Evolutionary conservation across 176 grass and related monocot species (phyloP), one percentile per base, ranked within the genome.

Genomic region (Eragrostis curvula): DNA sequence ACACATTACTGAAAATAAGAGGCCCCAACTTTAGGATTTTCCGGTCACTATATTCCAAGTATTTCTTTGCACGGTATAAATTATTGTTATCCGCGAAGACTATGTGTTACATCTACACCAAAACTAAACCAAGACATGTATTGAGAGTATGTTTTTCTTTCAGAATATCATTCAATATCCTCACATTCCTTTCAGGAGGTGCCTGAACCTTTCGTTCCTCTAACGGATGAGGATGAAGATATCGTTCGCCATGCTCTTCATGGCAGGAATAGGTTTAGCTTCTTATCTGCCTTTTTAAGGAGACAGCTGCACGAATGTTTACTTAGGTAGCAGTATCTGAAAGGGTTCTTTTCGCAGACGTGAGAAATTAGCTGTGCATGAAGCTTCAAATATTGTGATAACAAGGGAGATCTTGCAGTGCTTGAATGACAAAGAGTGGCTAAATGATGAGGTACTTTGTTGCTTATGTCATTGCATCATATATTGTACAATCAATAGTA

Each of bases 401-500:
- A 95, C 92, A 41, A 95, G 86, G 84, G 87, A 92, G 84, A 79
- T 92, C 56, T 80, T 95, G 49, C 81, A 80, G 69, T 95, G 92
- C 63, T 83, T 95, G 87, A 91, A 84, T 40, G 53, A 36, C 51
- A 74, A 70, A 44, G 78, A 78, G 28, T 95, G 92, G 92, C 76
- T 95, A 73, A 95, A 95, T 74, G 92, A 95, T 85, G 92, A 95
- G 74, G 92, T 95, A 76, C 62, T 86, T 77, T 57, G 40, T 71
- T 77, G 30, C 36, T 79, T 80, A 43, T 50, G 36, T 53, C 72
- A 47, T 56, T 55, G 18, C 59, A 66, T 77, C 14, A 72, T 43
- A 42, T 11, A 58, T 66, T 81, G 53, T 41, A 8, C 58, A 42
- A 43, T 86, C 17, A 46, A 0, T 36, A 8, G 20, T 67, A 17